Evolutionary conservation across 2,329 filamentous ascomycete species (phyloP), one percentile per base, ranked within the genome.

Genomic region (Penicillium sp.): DNA sequence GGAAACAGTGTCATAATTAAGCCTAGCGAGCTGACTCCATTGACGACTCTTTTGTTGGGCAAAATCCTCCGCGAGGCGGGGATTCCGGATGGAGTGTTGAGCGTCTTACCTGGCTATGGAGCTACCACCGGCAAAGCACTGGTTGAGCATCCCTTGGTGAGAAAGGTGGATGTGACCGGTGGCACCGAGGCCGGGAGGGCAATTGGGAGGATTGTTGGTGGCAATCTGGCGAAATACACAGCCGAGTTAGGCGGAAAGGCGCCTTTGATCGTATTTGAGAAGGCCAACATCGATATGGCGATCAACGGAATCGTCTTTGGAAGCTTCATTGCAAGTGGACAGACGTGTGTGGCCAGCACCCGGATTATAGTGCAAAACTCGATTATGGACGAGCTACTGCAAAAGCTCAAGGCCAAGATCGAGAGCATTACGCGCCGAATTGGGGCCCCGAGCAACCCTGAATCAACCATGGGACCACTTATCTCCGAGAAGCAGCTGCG

Each of bases 291-390:
- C 3, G 65, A 69, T 6, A 54, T 59, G 16, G 63, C 69, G 1
- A 63, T 72, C 1, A 63, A 68, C 40, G 69, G 68, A 13, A 65
- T 72, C 12, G 60, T 72, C 8, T 77, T 77, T 55, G 75, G 73
- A 7, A 72, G 72, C 23, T 82, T 80, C 47, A 80, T 82, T 51
- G 80, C 79, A 0, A 80, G 78, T 54, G 81, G 81, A 0, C 81
- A 83, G 62, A 83, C 80, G 0, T 83, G 81, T 42, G 78, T 83
- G 13, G 81, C 80, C 4, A 81, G 80, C 6, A 83, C 80, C 16
- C 73, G 81, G 23, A 74, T 83, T 29, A 72, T 84, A 38, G 79
- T 82, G 10, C 76, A 83, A 44, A 70, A 72, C 18, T 72, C 65
- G 4, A 75, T 82, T 10, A 50, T 58, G 9, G 67, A 77, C 23